These are phyloP conservation scores for Rhodotorula kratochvilovae DNA, from an alignment of 768 basidiomycete genomes.

Conservation along the genomic window DNA sequence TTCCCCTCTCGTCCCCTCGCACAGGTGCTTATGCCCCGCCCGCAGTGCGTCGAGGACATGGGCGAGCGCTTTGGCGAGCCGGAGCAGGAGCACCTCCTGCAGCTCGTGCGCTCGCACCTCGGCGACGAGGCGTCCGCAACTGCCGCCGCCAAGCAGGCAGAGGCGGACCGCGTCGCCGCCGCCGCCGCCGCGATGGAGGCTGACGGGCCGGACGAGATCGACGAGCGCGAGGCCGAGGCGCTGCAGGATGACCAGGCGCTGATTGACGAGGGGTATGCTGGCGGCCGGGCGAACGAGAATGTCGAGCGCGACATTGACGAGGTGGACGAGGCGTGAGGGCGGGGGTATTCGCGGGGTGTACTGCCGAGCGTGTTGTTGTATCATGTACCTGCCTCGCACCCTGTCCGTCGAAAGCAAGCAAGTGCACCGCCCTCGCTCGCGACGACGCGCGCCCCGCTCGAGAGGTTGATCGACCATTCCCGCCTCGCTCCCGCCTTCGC, in stretches of 20 bases:
- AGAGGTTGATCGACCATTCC: not conserved
- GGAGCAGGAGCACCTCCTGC: constrained; percentile 51
- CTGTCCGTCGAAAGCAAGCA: too few species aligned
- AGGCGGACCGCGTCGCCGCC: constrained; percentile 42
- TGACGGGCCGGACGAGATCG: constrained; percentile 34
- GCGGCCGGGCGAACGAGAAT: constrained; percentile 9
- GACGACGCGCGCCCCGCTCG: too few species aligned
- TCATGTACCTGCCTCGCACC: not conserved
- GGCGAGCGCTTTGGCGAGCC: constrained; percentile 72
- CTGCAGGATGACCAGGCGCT: constrained; percentile 10
- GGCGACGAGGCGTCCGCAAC: constrained; percentile 20
- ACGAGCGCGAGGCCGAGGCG: constrained; percentile 29
- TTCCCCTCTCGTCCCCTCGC: not conserved
- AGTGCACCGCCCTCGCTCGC: not conserved
- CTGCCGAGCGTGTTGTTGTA: constrained; percentile 22
- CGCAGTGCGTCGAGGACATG: constrained; percentile 85
- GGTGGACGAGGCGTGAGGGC: not conserved
- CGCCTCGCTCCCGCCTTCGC: not conserved
- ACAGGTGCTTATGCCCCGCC: too few species aligned
- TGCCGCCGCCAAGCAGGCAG: constrained; percentile 38
- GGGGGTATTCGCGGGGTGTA: too few species aligned
- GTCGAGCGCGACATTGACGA: constrained; percentile 28
- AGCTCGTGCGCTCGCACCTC: constrained; percentile 30
- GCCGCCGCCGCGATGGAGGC: constrained; percentile 37
- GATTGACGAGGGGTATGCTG: constrained; percentile 2